phyloP scores from a whole-genome alignment of 768 basidiomycete species.

The Lentinula boryana region DNA sequence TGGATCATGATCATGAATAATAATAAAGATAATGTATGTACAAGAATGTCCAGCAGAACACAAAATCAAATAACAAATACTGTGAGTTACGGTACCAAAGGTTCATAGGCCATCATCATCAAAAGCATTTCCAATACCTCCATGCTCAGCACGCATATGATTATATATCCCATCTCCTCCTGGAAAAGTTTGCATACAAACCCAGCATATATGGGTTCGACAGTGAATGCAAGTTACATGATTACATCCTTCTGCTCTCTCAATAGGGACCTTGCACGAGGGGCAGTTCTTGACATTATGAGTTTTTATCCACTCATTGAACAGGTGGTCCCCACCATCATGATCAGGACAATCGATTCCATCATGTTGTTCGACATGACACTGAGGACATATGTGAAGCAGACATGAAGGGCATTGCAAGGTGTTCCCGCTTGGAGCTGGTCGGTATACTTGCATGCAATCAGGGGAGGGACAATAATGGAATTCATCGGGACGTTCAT shows the following conservation, averaged over 20 bases:
- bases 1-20: no score
- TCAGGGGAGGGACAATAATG: constrained; percentile 77
- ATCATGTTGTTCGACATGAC: constrained; percentile 57
- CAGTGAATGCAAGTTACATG: constrained; percentile 64
- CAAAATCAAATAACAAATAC: no score
- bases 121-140: constrained; percentile 42
- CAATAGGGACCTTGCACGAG: constrained; percentile 13
- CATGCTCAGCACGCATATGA: constrained; percentile 68
- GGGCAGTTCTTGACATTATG: constrained; percentile 76
- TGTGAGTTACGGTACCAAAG: no score
- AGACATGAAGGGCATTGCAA: constrained; percentile 72
- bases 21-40: no score
- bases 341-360: constrained; percentile 59
- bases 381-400: constrained; percentile 59
- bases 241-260: no score
- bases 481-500: constrained; percentile 54
- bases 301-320: constrained; percentile 55
- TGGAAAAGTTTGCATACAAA: constrained; percentile 66
- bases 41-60: no score
- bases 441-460: constrained; percentile 68
- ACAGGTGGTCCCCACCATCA: constrained; percentile 48
- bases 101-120: not conserved
- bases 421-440: constrained; percentile 38
- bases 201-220: constrained; percentile 78
- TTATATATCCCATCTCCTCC: constrained; percentile 67